Conservation (phyloP, 2,329 filamentous ascomycete species). For the Fonsecaea multimorphosa region DNA sequence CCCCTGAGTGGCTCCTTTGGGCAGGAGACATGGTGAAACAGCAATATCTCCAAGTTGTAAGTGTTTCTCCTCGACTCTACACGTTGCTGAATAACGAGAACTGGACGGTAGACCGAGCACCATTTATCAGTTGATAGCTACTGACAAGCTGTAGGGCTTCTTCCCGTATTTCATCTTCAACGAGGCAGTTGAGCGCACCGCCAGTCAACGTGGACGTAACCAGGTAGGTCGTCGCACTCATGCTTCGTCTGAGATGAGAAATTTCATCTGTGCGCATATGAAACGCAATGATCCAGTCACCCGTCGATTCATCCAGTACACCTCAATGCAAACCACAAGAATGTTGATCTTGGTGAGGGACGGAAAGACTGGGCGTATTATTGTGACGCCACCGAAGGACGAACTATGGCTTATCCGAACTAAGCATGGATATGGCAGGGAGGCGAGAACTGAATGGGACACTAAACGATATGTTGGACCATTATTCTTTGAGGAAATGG, state of each 20-base stretch:
- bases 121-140: too few relatives aligned
- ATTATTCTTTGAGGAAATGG: slow-evolving; percentile 51
- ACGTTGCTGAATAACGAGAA: too few relatives aligned
- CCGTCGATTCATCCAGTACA: slow-evolving; percentile 52
- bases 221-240: slow-evolving; percentile 6
- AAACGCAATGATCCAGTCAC: slow-evolving; percentile 51
- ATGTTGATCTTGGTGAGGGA: slow-evolving; percentile 52
- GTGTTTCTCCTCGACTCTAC: background rate
- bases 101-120: too few relatives aligned
- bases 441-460: slow-evolving; percentile 48
- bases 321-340: slow-evolving; percentile 48
- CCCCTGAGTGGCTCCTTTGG: slow-evolving; percentile 50
- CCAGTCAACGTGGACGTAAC: background rate
- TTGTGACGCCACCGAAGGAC: slow-evolving; percentile 47
- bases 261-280: slow-evolving; percentile 52
- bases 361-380: slow-evolving; percentile 47
- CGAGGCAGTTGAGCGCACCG: background rate
- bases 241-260: slow-evolving; percentile 46
- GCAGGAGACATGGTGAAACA: slow-evolving; percentile 4
- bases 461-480: slow-evolving; percentile 45
- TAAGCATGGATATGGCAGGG: slow-evolving; percentile 49
- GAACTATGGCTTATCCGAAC: slow-evolving; percentile 50
- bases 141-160: background rate
- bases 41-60: slow-evolving; percentile 6
- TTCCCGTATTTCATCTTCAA: background rate